Conservation (phyloP, 805 yeast species). For the Sugiyamaella qingdaonensis region DNA sequence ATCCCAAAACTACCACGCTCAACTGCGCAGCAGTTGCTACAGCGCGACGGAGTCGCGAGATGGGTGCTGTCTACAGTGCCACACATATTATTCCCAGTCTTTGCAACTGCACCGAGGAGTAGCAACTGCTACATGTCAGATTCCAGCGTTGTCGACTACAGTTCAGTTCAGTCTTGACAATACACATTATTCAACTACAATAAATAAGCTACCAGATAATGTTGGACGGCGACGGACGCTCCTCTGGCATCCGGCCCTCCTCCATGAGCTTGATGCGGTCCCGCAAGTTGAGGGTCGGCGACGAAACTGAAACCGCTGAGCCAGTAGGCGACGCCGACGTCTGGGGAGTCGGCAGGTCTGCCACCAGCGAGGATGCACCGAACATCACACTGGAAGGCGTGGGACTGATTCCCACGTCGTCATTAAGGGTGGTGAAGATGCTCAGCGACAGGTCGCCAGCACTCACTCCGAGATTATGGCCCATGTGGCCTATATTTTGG, state of each 20-base stretch:
- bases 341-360: conserved; percentile 7
- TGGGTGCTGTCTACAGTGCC: too few species aligned
- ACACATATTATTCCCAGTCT: too few species aligned
- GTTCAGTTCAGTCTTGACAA: too few species aligned
- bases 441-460: conserved; percentile 5
- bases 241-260: conserved; percentile 20
- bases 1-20: too few species aligned
- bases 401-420: conserved; percentile 1
- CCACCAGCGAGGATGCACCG: neutral
- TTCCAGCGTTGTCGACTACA: too few species aligned
- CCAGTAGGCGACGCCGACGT: conserved; percentile 7
- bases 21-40: too few species aligned
- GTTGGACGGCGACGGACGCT: conserved; percentile 13
- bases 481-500: neutral
- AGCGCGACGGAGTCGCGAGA: too few species aligned
- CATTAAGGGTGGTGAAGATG: conserved; percentile 14
- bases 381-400: neutral
- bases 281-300: conserved; percentile 19
- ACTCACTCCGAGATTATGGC: neutral
- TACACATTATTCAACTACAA: neutral
- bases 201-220: conserved; percentile 12
- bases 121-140: too few species aligned
- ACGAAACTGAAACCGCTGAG: conserved; percentile 2
- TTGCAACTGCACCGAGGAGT: too few species aligned
- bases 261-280: conserved; percentile 27